Evolutionary conservation across 192 early-diverging fungal species (phyloP), one percentile per base, ranked within the genome.

Genomic region (Podila verticillata): DNA sequence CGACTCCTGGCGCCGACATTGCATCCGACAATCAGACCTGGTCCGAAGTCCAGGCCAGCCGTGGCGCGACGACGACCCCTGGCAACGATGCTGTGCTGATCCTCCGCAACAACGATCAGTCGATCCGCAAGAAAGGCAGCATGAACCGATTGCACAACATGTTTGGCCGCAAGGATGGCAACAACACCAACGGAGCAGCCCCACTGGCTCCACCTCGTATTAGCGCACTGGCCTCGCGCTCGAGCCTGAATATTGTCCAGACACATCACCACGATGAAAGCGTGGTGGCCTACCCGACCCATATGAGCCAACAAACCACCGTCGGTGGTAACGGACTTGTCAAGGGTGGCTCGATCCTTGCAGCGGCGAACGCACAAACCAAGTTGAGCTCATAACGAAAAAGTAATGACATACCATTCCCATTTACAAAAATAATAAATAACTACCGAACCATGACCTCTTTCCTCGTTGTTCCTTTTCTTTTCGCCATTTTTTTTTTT

Each of bases 21-120:
- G 35, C 70, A 1, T 47, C 70, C 4, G 77, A 80, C 29, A 70
- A 72, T 61, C 77, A 80, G 60, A 80, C 77, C 4, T 80, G 77
- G 77, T 72, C 77, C 2, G 69, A 72, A 31, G 61, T 72, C 17
- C 77, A 80, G 48, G 70, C 66, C 15, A 51, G 49, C 47, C 36
- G 35, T 44, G 35, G 36, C 2, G 71, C 5, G 17, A 30, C 56
- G 0, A 17, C 57, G 15, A 31, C 65, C 22, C 54, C 29, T 0
- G 22, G 24, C 67, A 71, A 80, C 30, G 75, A 80, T 29, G 51
- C 70, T 3, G 56, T 72, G 12, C 17, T 32, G 44, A 63, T 28
- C 10, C 68, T 80, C 31, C 75, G 75, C 26, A 68, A 72, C 22
- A 72, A 54, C 30, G 75, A 80, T 8, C 68, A 64, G 51, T 47